phyloP scores from a whole-genome alignment of 208 protist species.

The Acanthamoeba lenticulata region DNA sequence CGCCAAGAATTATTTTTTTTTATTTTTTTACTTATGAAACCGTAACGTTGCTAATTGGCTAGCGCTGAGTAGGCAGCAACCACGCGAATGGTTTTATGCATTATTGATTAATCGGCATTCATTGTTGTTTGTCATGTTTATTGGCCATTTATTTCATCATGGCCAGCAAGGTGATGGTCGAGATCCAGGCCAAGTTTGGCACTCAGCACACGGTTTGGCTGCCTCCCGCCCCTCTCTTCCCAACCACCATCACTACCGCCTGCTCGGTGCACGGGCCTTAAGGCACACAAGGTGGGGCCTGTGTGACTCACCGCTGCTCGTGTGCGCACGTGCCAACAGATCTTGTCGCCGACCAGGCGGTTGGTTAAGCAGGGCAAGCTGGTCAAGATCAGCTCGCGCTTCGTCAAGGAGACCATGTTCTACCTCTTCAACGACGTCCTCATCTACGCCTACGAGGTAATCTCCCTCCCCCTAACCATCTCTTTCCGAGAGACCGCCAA shows the following conservation, averaged over 20 bases:
- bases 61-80: too few species aligned
- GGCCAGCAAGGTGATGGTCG: neutral
- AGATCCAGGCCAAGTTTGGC: neutral
- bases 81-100: too few species aligned
- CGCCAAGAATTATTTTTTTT: neutral
- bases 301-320: neutral
- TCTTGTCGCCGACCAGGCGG: neutral
- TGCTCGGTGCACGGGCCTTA: too few species aligned
- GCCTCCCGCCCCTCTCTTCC: neutral
- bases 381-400: conserved; percentile 55
- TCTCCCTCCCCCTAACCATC: neutral
- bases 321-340: neutral
- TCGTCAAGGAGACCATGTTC: conserved; percentile 52
- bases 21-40: neutral
- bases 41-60: too few species aligned
- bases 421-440: conserved; percentile 50
- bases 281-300: too few species aligned
- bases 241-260: neutral
- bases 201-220: neutral
- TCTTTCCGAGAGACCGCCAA: neutral
- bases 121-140: neutral
- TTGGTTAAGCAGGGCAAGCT: conserved; percentile 45
- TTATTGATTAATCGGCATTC: neutral
- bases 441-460: conserved; percentile 53
- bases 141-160: neutral